Base-by-base conservation (phyloP, 805 yeast species). In the Myxozyma sirexii region DNA sequence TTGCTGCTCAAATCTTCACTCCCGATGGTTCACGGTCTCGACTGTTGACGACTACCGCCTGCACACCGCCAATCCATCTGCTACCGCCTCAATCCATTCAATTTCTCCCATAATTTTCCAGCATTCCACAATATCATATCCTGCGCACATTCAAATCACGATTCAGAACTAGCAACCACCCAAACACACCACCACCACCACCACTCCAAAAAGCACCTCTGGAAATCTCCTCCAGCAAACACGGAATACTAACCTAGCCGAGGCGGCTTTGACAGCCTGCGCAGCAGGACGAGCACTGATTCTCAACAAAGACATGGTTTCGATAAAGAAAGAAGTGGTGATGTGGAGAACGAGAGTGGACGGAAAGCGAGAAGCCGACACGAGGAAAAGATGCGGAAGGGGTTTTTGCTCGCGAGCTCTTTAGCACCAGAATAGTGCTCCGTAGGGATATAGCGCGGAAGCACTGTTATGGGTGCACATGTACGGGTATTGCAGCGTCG, bases 281-380 rank as follows among this genome's bases (percentile, higher is more conserved):
- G 67, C 63, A 42, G 64, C 69, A 57, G 69, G 66, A 52, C 66
- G 66, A 50, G 49, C 66, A 52, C 57, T 60, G 42, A 70, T 55
- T 52, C 72, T 68, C 55, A 70, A 57, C 47, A 70, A 67, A 56
- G 70, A 68, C 72, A 70, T n/a, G n/a, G n/a, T 70, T 46, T 59
- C 54, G 24, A 27, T 17, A 41, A 48, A 64, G 60, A 43, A 57
- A 61, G 48, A 54, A 45, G 29, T 57, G 43, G 10, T 35, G 38
- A 19, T 21, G 43, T 23, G 29, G 27, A 49, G 48, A 62, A 62
- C 42, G 62, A 63, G 41, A 60, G 41, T 50, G 51, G 47, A 35
- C 59, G 37, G 27, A 42, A 21, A n/a, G n/a, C n/a, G n/a, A n/a
- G n/a, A n/a, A n/a, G n/a, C n/a, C n/a, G n/a, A n/a, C n/a, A n/a